Evolutionary conservation across 1,139 yeast species (phyloP).

Genomic region (Debaryomycetaceae sp.): DNA sequence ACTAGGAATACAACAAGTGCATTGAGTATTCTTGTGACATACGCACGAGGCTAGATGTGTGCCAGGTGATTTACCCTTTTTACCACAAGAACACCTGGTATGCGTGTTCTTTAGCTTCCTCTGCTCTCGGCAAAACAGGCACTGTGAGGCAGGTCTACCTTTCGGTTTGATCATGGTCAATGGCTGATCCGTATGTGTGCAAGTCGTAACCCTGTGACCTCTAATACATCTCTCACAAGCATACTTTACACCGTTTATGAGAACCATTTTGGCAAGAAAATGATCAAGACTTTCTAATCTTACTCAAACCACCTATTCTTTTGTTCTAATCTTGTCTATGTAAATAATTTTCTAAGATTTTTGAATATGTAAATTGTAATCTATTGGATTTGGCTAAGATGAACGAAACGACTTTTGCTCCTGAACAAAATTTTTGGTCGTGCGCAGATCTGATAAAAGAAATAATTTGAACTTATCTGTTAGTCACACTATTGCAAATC

Average conservation of each 20-base stretch:
- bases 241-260: constrained; percentile 86
- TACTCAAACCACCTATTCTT: not conserved
- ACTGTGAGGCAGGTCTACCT: constrained; percentile 93
- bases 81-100: constrained; percentile 71
- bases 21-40: constrained; percentile 51
- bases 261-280: constrained; percentile 53
- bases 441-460: not conserved
- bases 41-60: constrained; percentile 51
- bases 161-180: constrained; percentile 91
- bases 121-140: constrained; percentile 81
- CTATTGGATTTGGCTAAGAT: not conserved
- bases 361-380: not conserved
- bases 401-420: not conserved
- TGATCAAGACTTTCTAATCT: not conserved
- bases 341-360: too few species aligned
- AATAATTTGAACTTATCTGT: not conserved
- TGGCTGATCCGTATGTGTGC: constrained; percentile 89
- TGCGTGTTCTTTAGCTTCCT: constrained; percentile 70
- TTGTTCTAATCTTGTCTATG: not conserved
- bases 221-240: constrained; percentile 96
- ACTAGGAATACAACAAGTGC: constrained; percentile 49
- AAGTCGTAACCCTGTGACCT: constrained; percentile 92
- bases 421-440: not conserved
- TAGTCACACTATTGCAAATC: too few species aligned
- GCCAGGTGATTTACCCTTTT: constrained; percentile 46